Conservation (phyloP, 129 eudicot species). For the Oenanthe sinensis region DNA sequence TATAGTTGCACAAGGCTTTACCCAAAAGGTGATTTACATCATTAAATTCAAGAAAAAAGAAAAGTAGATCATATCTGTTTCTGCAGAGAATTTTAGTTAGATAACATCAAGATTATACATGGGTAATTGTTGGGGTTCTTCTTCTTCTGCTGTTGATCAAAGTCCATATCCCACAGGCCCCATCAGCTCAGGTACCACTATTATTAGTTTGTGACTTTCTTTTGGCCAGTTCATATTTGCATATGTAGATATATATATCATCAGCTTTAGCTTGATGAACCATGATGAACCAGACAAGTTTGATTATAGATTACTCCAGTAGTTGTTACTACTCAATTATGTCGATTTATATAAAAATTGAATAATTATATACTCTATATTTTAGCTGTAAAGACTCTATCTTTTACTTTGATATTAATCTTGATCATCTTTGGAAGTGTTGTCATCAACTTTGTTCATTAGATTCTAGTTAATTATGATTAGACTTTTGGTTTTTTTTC, state of each 20-base stretch:
- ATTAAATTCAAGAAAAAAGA: neutral
- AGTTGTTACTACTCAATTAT: no score
- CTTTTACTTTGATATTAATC: slow-evolving; percentile 5
- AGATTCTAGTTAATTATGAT: neutral
- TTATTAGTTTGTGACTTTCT: slow-evolving; percentile 6
- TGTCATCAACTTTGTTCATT: no score
- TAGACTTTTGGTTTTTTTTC: neutral
- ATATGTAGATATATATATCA: no score
- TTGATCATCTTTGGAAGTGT: slow-evolving; percentile 9
- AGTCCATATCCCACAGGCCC: slow-evolving; percentile 24
- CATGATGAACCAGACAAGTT: no score
- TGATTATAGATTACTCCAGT: no score
- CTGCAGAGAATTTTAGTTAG: neutral
- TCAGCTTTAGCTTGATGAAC: no score
- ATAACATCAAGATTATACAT: slow-evolving; percentile 1
- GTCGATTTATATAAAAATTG: neutral
- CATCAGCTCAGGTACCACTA: slow-evolving; percentile 24
- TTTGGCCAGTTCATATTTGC: neutral
- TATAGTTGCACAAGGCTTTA: neutral
- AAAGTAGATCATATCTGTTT: neutral
- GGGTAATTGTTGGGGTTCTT: slow-evolving; percentile 43
- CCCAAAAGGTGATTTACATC: neutral
- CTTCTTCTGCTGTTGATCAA: slow-evolving; percentile 18
- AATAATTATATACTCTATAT: neutral
- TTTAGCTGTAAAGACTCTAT: neutral